Evolutionary conservation across 805 yeast species (phyloP), one percentile per base, ranked within the genome.

Genomic region (Maudiozyma barnettii): DNA sequence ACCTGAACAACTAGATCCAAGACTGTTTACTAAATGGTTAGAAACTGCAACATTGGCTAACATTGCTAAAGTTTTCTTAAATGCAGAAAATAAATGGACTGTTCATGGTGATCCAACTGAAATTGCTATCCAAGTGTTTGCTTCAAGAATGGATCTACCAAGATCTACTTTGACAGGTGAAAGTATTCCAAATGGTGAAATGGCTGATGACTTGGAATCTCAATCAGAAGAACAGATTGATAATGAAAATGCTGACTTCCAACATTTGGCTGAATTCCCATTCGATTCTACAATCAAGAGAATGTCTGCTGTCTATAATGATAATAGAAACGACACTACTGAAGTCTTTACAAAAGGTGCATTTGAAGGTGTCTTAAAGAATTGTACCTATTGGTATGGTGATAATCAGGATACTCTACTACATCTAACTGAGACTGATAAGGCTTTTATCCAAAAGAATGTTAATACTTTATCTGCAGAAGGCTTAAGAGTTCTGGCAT

Each of bases 81-180:
- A 74, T 29, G 64, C 66, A 18, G 76, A 72, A 14, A 51, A 56
- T 4, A 65, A 62, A 9, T 86, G 95, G 95, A 77, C 76, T 55
- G 89, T 88, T 9, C 82, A 80, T 59, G 95, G 95, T 50, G 95
- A 87, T 60, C 91, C 95, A 39, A 87, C 95, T 2, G 95, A 87
- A 67, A 81, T 84, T 57, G 95, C 95, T 3, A 82, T 87, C 51
- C 91, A 85, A 58, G 91, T 86, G 0, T 84, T 83, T 59, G 75
- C 81, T 20, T 67, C 79, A 12, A 75, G 89, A 56, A 67, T 82
- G 51, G 74, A 73, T 29, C 70, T 66, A 51, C 72, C 74, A 20
- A 73, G 84, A 56, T 68, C 69, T 13, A 54, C 54, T 9, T 59
- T 74, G 51, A 68, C 74, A 12, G 71, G 72, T 29, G 74, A 68